Evolutionary conservation across 345 rosid genomes (phyloP).

Genomic region (Linum tenue): DNA sequence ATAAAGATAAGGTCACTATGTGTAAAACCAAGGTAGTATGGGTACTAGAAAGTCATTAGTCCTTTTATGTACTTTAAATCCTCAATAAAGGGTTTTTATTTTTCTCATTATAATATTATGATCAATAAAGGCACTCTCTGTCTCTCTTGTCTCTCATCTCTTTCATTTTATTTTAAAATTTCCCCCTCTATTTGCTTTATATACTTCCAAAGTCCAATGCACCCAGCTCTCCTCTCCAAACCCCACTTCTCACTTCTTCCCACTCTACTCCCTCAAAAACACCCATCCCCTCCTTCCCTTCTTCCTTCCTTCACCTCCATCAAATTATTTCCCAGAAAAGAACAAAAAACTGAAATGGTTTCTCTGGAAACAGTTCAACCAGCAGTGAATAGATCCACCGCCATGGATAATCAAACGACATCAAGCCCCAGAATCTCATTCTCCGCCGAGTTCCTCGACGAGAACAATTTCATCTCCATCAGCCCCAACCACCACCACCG

Average conservation of each 20-base stretch:
- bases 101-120: too few relatives aligned
- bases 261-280: too few relatives aligned
- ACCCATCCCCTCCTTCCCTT: not conserved
- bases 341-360: not conserved
- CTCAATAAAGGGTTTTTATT: too few relatives aligned
- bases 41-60: too few relatives aligned
- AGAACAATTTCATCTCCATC: conserved; percentile 57
- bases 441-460: conserved; percentile 21
- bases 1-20: too few relatives aligned
- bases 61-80: too few relatives aligned
- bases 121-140: too few relatives aligned
- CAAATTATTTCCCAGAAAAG: not conserved
- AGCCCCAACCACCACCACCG: conserved; percentile 32
- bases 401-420: not conserved
- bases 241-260: too few relatives aligned
- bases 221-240: not conserved
- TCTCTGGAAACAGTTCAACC: not conserved
- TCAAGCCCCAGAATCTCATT: not conserved
- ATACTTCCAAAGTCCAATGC: not conserved
- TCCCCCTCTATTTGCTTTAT: too few relatives aligned
- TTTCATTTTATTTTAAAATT: too few relatives aligned
- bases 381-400: not conserved
- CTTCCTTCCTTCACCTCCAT: not conserved
- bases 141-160: too few relatives aligned
- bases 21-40: too few relatives aligned